These are phyloP conservation scores for Fraxinus sp. DNA, from an alignment of 305 asterid genomes.

Conservation along the genomic window DNA sequence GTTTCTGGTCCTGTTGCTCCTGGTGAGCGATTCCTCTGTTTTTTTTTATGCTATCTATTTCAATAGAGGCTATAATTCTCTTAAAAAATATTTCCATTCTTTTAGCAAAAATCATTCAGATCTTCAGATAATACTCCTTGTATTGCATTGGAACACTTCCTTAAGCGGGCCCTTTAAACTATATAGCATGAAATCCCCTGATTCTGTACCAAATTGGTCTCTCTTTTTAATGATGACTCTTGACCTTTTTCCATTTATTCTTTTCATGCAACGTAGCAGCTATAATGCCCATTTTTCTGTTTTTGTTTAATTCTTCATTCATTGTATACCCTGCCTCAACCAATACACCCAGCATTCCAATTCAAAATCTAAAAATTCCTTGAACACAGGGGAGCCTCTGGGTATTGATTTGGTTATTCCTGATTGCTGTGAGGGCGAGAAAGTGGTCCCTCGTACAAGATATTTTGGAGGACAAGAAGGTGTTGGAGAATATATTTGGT, in stretches of 20 bases:
- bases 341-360: conserved; percentile 13
- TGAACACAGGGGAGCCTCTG: conserved; percentile 68
- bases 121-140: not conserved
- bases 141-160: not conserved
- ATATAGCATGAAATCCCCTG: conserved; percentile 1
- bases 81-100: not conserved
- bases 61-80: not conserved
- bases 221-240: conserved; percentile 4
- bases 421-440: conserved; percentile 79
- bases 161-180: not conserved
- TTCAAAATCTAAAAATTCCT: conserved; percentile 30
- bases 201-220: not conserved
- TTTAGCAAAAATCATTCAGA: not conserved
- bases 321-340: conserved; percentile 9
- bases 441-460: conserved; percentile 65
- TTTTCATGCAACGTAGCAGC: not conserved
- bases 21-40: conserved; percentile 48
- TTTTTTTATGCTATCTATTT: conserved; percentile 10
- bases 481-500: conserved; percentile 81
- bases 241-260: not conserved
- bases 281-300: not conserved
- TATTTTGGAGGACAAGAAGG: conserved; percentile 97
- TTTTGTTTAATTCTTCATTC: not conserved
- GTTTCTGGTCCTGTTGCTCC: conserved; percentile 74
- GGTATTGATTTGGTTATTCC: conserved; percentile 77